Evolutionary conservation across 768 basidiomycete genomes (phyloP), one percentile per base, ranked within the genome.

Genomic region (Mycena albidolilacea): DNA sequence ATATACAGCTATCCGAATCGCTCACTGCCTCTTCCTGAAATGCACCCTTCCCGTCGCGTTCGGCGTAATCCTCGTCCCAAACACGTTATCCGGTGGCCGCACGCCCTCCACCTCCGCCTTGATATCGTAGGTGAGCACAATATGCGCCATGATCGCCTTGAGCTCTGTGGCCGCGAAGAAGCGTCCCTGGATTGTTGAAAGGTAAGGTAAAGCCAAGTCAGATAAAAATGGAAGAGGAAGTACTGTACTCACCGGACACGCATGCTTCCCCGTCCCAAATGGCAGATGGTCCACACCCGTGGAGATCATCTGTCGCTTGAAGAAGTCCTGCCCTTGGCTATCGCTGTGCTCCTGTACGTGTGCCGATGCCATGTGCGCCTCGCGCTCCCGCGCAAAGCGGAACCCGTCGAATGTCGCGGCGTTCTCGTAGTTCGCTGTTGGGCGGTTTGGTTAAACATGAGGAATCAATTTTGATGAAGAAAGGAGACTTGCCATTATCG

Each of bases 361-460:
- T 23, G 23, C 23, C 23, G 23, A 23, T 12, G 62, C 39, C 48
- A 44, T 30, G 7, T 80, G 78, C 23, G 23, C 23, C 23, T 23
- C 23, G 23, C 23, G 23, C 23, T 23, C 23, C 23, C 23, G 23
- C 23, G 23, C 23, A 74, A 88, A 90, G 3, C 90, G 87, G 77
- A 87, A 88, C 0, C 85, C 85, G 55, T 88, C 82, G 69, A 91
- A 87, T 5, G 66, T 71, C 1, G 79, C 23, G 1, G 86, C 73
- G 48, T 84, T 77, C 1, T 81, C 73, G 52, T 87, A 86, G 41
- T 78, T 77, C 11, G 70, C 57, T 37, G 83, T 55, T 7, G 11
- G 10, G 7, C 23, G 23, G 2, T 23, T 23, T 10, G 8, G 12
- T 55, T 55, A 9, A 10, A 55, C 12, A 9, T 30, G 50, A 38